Base-by-base conservation (phyloP, 23 red algal species). In the Rhodosorus marinus region DNA sequence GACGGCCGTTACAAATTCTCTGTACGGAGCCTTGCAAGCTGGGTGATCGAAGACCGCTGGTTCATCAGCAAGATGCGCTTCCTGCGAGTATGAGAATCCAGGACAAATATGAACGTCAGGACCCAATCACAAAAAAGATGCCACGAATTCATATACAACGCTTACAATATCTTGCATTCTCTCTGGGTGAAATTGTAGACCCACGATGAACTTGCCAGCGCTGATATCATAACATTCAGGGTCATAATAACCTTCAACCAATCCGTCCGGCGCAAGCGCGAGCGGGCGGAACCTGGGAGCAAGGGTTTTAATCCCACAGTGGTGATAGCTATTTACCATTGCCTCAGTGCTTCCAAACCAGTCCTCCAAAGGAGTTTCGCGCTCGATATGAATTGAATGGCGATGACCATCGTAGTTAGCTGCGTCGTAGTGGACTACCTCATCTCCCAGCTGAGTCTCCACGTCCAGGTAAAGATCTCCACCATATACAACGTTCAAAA, bases 121-220 rank as follows among this genome's bases (percentile, higher is more conserved):
- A n/a, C n/a, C n/a, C n/a, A n/a, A n/a, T n/a, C n/a, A n/a, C n/a
- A n/a, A n/a, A n/a, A n/a, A n/a, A n/a, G n/a, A n/a, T n/a, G n/a
- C n/a, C n/a, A n/a, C n/a, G n/a, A n/a, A n/a, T n/a, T n/a, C n/a
- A n/a, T n/a, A n/a, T n/a, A 92, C 20, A 3, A 61, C 64, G 27
- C 23, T 20, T 20, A 55, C 53, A 4, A 59, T 52, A 58, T 93
- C 35, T 31, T 70, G 75, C 87, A 94, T 83, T 20, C 87, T 59
- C 45, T 94, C 87, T 6, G 87, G 87, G 59, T 94, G 87, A 53
- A 94, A 94, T 67, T 94, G 87, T 11, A 94, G 63, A 21, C 87
- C 87, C 26, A 94, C 76, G 30, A 58, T 25, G 40, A 84, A 94
- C 27, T 62, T 52, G 8, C 70, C 87, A n/a, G 0, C 5, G 1